Conservation (phyloP, 805 yeast species). For the Cyberlindnera euphorbiae region DNA sequence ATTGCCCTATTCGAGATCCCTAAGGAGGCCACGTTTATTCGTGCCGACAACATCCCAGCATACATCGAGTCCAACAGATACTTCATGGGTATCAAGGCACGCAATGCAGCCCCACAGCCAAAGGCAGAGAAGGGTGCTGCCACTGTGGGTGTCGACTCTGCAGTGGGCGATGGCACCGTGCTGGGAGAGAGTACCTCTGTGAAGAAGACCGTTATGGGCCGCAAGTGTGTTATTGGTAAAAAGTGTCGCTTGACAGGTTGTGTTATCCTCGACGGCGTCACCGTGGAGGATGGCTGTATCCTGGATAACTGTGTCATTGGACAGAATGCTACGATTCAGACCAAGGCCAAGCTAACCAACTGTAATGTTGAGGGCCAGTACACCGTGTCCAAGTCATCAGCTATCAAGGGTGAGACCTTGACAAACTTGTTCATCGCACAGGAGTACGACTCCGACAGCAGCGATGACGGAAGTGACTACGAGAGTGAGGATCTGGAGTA, state of each 20-base stretch:
- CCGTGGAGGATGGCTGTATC: conserved; percentile 69
- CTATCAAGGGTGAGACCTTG: conserved; percentile 55
- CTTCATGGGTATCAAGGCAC: conserved; percentile 63
- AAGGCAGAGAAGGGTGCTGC: conserved; percentile 52
- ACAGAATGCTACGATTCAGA: conserved; percentile 52
- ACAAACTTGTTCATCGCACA: conserved; percentile 30
- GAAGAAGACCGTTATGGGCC: conserved; percentile 79
- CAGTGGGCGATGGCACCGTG: conserved; percentile 62
- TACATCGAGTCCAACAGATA: conserved; percentile 87
- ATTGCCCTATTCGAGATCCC: conserved; percentile 73
- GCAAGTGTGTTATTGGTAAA: conserved; percentile 71
- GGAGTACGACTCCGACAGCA: conserved; percentile 21
- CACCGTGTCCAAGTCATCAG: conserved; percentile 51
- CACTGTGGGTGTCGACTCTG: conserved; percentile 81
- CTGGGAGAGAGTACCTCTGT: conserved; percentile 83
- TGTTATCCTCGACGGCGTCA: conserved; percentile 65
- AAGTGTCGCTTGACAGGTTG: conserved; percentile 87
- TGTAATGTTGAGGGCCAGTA: conserved; percentile 85
- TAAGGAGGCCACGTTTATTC: conserved; percentile 59
- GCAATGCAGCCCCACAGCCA: conserved; percentile 21
- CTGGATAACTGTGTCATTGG: conserved; percentile 88
- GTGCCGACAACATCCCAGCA: conserved; percentile 74
- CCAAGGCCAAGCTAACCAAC: conserved; percentile 62
- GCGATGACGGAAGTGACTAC: conserved; percentile 29
- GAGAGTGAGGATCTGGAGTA: conserved; percentile 23